These are phyloP conservation scores for Fagus crenata DNA, from an alignment of 306 rosid genomes.

Conservation along the genomic window DNA sequence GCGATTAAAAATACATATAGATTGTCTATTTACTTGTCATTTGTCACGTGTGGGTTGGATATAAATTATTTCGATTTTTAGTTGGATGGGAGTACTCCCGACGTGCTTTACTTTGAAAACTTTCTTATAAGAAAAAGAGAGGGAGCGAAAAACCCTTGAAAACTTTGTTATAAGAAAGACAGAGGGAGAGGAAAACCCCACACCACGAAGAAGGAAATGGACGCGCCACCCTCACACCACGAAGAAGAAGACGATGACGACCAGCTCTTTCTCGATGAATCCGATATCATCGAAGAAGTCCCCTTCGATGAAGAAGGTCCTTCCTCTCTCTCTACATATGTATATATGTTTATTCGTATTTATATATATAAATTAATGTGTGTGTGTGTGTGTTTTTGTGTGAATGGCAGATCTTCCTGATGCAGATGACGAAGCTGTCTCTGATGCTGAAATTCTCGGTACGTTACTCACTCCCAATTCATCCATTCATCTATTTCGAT, in stretches of 20 bases:
- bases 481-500: neutral
- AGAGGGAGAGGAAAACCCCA: neutral
- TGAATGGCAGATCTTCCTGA: constrained; percentile 52
- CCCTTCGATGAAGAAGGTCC: constrained; percentile 49
- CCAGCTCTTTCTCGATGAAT: constrained; percentile 49
- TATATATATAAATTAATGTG: neutral
- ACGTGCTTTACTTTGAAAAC: no score
- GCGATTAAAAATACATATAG: no score
- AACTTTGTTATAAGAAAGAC: neutral
- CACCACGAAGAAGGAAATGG: constrained; percentile 23
- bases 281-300: constrained; percentile 45
- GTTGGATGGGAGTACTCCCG: no score
- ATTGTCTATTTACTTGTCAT: no score
- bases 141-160: no score
- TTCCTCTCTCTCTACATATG: neutral
- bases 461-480: constrained; percentile 3
- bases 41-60: no score
- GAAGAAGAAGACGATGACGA: constrained; percentile 45
- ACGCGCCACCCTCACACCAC: constrained; percentile 13
- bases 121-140: no score
- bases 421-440: constrained; percentile 37
- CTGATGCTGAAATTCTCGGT: constrained; percentile 44
- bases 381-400: constrained; percentile 3
- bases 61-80: no score
- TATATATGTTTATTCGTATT: neutral